These are phyloP conservation scores for Pinus albicaulis DNA, from an alignment of 75 land plant species.

Conservation along the genomic window DNA sequence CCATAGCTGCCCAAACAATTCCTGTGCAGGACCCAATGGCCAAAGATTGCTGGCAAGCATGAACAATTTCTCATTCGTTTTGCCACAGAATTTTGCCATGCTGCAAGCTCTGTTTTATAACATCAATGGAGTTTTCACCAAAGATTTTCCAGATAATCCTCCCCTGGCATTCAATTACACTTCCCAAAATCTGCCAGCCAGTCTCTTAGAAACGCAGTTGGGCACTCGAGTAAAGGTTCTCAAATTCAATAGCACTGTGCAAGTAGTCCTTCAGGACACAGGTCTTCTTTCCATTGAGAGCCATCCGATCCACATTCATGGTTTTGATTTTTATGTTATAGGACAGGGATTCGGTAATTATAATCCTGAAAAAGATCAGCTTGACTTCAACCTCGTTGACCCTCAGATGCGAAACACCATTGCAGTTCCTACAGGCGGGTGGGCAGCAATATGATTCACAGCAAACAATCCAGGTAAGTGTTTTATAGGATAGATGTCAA, in stretches of 20 bases:
- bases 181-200: neutral
- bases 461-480: neutral
- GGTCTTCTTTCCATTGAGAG: neutral
- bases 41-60: neutral
- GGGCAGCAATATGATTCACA: constrained; percentile 5
- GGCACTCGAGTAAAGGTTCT: neutral
- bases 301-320: neutral
- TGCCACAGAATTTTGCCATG: neutral
- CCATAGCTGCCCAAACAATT: neutral
- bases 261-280: neutral
- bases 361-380: neutral
- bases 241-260: neutral
- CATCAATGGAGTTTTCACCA: neutral
- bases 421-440: constrained; percentile 3
- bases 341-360: constrained; percentile 6
- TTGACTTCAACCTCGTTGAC: neutral
- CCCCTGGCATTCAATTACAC: neutral
- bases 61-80: neutral
- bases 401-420: neutral
- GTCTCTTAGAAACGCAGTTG: neutral
- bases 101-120: neutral
- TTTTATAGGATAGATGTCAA: no score
- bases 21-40: neutral
- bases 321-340: neutral
- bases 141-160: neutral